Percentiles rank a stretch among this genome's conserved stretches.
phyloP scores from a whole-genome alignment of 1,139 yeast genomes.

The Zygosaccharomyces pseudobailii region DNA sequence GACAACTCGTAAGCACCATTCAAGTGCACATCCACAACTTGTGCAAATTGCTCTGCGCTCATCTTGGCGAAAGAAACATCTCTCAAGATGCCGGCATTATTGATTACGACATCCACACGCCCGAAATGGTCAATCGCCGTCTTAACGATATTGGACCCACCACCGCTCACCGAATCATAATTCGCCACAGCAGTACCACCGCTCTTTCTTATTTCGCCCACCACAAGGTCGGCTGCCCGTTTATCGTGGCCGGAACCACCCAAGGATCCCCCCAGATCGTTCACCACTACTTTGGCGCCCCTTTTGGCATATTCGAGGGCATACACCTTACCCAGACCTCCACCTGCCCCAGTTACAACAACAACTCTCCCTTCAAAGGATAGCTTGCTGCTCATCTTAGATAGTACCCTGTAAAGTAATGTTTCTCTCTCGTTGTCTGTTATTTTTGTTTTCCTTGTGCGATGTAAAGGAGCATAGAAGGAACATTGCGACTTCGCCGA shows the following conservation, averaged over 20 bases:
- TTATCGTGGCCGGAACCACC: constrained; percentile 63
- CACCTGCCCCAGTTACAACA: constrained; percentile 95
- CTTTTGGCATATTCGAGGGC: constrained; percentile 82
- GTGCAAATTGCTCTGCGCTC: constrained; percentile 72
- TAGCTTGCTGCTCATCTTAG: constrained; percentile 1
- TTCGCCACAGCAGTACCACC: constrained; percentile 94
- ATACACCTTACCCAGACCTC: constrained; percentile 88
- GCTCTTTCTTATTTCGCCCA: constrained; percentile 65
- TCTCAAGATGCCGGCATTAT: constrained; percentile 92
- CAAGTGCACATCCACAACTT: constrained; percentile 81
- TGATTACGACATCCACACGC: constrained; percentile 80
- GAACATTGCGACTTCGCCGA: background rate
- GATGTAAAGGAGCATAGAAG: background rate
- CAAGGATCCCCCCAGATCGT: constrained; percentile 85
- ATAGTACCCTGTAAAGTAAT: background rate
- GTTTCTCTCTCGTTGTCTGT: background rate
- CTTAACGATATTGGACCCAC: constrained; percentile 79
- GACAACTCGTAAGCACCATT: constrained; percentile 86
- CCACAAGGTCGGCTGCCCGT: constrained; percentile 84
- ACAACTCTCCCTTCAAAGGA: constrained; percentile 76
- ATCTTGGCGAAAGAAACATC: constrained; percentile 65
- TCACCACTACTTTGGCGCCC: constrained; percentile 90
- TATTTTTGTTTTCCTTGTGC: too few species aligned
- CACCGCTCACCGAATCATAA: constrained; percentile 81
- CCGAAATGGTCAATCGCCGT: constrained; percentile 87